These are phyloP conservation scores for Albizia julibrissin DNA, from an alignment of 306 rosid species.

Conservation along the genomic window DNA sequence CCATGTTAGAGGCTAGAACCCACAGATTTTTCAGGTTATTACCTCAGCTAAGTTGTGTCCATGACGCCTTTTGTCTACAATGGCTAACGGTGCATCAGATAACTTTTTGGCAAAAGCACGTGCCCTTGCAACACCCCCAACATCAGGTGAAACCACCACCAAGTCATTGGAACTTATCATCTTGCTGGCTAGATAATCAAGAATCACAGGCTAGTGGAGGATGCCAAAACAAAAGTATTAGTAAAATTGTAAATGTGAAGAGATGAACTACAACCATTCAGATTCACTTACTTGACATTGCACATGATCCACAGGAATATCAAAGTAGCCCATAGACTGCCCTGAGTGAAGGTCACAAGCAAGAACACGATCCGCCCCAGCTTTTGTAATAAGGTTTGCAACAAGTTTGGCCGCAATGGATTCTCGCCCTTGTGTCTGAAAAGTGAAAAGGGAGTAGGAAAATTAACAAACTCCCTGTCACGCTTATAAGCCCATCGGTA, in stretches of 20 bases:
- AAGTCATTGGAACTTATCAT: slow-evolving; percentile 68
- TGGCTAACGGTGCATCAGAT: slow-evolving; percentile 98
- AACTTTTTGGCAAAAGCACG: slow-evolving; percentile 96
- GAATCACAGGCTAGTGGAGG: slow-evolving; percentile 75
- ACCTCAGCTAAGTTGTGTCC: slow-evolving; percentile 98
- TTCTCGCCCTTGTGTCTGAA: slow-evolving; percentile 94
- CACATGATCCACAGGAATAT: slow-evolving; percentile 96
- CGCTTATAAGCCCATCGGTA: slow-evolving; percentile 13
- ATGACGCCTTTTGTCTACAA: slow-evolving; percentile 93
- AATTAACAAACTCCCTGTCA: background rate
- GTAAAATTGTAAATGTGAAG: slow-evolving; percentile 14
- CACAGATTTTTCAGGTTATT: slow-evolving; percentile 18
- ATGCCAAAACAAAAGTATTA: slow-evolving; percentile 42
- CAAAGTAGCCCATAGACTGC: slow-evolving; percentile 98
- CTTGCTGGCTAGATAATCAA: slow-evolving; percentile 98
- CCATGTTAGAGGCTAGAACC: background rate
- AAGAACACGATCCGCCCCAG: slow-evolving; percentile 97
- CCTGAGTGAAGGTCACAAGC: slow-evolving; percentile 99
- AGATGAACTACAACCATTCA: slow-evolving; percentile 29
- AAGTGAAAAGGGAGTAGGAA: slow-evolving; percentile 30
- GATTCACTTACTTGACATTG: slow-evolving; percentile 70
- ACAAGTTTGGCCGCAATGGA: slow-evolving; percentile 98
- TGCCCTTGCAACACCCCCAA: slow-evolving; percentile 99
- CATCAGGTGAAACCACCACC: slow-evolving; percentile 99
- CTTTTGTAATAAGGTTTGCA: slow-evolving; percentile 90